Base-by-base conservation (phyloP, 2,329 filamentous ascomycete species). In the Fusarium veterinarium region DNA sequence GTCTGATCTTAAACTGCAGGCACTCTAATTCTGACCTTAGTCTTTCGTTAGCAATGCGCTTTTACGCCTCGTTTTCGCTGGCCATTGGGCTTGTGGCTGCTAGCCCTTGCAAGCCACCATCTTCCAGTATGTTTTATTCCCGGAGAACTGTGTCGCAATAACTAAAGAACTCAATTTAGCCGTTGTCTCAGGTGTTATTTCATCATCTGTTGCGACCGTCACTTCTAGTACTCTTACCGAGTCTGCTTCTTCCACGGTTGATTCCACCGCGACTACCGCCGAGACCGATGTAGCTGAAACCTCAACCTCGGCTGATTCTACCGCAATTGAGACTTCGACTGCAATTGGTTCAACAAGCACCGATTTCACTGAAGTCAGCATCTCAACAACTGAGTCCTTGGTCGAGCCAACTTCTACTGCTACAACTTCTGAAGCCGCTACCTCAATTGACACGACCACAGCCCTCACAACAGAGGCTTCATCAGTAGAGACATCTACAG, bases 71-170 rank as follows among this genome's bases (percentile, higher is more conserved):
- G 16, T 45, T 44, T 33, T 33, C 30, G 11, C 38, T 56, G 8
- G 38, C 28, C 16, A 5, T 56, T 33, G 38, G 52, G 38, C 30
- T 45, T 25, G 52, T 44, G 52, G 52, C 52, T 56, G 52, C 52
- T 13, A 56, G 38, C 28, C 38, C 52, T 19, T 56, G 52, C 30
- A 44, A 56, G 38, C 52, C 52, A 6, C 17, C 23, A 2, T 33
- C 52, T 25, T 56, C 38, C 2, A 30, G 38, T 44, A 25, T 16
- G n/a, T 19, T 8, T 14, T 30, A 30, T 30, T 11, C 19, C 28
- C 2, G 12, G 2, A 5, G 1, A 1, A 17, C 16, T 51, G 20
- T 5, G 23, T 17, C 2, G 5, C 2, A 6, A 3, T 12, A 12
- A n/a, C 30, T 56, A 13, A 56, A 12, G 2, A 12, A 3, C 10